phyloP scores from a whole-genome alignment of 495 filamentous ascomycete species.

The Pyronema omphalodes region DNA sequence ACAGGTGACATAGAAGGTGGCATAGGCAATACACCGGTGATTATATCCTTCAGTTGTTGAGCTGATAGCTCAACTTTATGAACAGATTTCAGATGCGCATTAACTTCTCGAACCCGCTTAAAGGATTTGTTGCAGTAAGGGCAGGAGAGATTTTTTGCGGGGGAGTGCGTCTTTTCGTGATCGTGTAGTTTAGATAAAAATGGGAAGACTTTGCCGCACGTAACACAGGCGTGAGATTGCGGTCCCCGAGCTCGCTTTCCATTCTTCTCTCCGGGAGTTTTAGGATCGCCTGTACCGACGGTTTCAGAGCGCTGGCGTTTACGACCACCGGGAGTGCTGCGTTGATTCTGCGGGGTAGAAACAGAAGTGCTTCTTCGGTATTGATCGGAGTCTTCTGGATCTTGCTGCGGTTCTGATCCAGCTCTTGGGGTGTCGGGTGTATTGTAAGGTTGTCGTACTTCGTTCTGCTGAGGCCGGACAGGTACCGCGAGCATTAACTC shows the following conservation, averaged over 20 bases:
- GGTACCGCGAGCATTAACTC: too few species aligned
- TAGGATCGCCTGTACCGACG: neutral
- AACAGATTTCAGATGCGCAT: neutral
- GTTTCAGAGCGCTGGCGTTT: too few species aligned
- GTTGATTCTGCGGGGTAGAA: neutral
- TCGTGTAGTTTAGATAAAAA: neutral
- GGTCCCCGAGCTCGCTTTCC: conserved; percentile 1
- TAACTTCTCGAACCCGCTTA: conserved; percentile 1
- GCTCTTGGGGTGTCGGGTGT: neutral
- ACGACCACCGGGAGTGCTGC: neutral
- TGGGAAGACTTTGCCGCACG: neutral
- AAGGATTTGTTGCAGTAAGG: neutral
- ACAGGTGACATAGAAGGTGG: neutral
- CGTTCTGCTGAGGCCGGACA: neutral
- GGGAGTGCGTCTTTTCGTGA: neutral
- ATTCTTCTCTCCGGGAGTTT: neutral
- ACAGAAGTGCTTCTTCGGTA: neutral
- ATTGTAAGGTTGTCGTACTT: neutral
- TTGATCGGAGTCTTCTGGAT: neutral
- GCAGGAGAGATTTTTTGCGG: neutral
- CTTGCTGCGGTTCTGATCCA: neutral
- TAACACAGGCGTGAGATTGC: neutral
- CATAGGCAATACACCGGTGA: neutral
- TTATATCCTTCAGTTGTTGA: neutral
- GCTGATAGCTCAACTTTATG: neutral